Evolutionary conservation across 2,329 filamentous ascomycete genomes (phyloP), one percentile per base, ranked within the genome.

Genomic region (Fusarium acutatum): DNA sequence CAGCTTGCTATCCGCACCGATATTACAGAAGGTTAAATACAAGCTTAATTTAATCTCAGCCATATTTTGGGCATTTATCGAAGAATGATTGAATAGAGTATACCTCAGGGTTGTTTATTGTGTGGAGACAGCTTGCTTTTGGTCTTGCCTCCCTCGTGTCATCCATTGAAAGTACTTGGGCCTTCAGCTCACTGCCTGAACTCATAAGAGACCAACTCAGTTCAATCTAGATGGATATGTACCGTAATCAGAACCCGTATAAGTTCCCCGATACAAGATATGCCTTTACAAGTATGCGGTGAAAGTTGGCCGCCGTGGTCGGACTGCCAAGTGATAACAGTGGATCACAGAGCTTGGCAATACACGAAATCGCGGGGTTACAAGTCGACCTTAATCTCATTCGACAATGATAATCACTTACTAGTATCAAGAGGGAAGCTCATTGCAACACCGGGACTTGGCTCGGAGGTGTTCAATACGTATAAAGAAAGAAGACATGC

Each of bases 341-440:
- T 61, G 49, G 37, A 37, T n/a, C 28, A 4, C 6, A 3, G 10
- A 20, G 11, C 59, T 61, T 61, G 59, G 59, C 49, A 37, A 28
- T 6, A 24, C 24, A 32, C 3, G 7, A 43, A 24, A 35, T 61
- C 35, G 59, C 38, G 59, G 59, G 49, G 59, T 57, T 11, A 10
- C 9, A 28, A 32, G 10, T 17, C 2, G 9, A 26, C 20, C 57
- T 41, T 34, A 4, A 32, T 40, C 24, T 15, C 6, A 61, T 61
- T 57, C 9, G 38, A 57, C 9, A 57, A 57, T 44, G 35, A 22
- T 37, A 3, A 7, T n/a, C 52, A n/a, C 8, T 20, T 44, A 40
- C 60, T 46, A 62, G 56, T 12, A 37, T 46, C 15, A 35, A 59
- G 37, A 59, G 44, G 60, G 60, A 34, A 62, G 60, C 60, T 62